These are phyloP conservation scores for Funneliformis caledonium DNA, from an alignment of 371 early-diverging fungal species.

Conservation along the genomic window DNA sequence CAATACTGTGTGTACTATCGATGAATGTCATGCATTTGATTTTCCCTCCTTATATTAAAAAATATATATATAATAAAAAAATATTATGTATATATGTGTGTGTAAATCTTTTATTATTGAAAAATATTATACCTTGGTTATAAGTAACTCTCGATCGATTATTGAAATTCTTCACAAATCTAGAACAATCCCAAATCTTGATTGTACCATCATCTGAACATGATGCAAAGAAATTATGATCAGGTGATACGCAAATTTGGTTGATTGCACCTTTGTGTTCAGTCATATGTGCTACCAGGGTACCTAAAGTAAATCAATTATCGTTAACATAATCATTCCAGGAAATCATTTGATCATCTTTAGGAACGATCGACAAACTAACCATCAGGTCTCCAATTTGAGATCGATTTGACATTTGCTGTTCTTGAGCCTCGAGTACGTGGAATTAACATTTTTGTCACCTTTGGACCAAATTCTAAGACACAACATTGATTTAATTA, in stretches of 20 bases:
- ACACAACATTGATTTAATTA: neutral
- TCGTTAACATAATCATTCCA: too few species aligned
- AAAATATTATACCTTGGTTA: constrained; percentile 57
- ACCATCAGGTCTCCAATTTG: constrained; percentile 50
- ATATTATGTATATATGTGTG: neutral
- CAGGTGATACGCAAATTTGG: constrained; percentile 73
- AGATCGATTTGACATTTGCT: constrained; percentile 33
- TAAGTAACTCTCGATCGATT: constrained; percentile 81
- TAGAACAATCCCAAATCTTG: constrained; percentile 85
- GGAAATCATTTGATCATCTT: neutral
- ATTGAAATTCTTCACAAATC: constrained; percentile 83
- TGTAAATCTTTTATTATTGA: neutral
- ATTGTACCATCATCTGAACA: constrained; percentile 87
- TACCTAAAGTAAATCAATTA: constrained; percentile 48
- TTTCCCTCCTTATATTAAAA: constrained; percentile 63
- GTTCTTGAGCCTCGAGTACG: constrained; percentile 51
- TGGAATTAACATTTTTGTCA: constrained; percentile 46
- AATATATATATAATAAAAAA: neutral
- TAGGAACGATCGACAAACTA: neutral
- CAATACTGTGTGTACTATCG: constrained; percentile 79
- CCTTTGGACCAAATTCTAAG: constrained; percentile 55
- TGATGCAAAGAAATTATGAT: constrained; percentile 82
- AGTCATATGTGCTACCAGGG: constrained; percentile 77
- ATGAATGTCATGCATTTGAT: constrained; percentile 82
- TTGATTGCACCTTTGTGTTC: constrained; percentile 87